Percentiles rank a stretch among this genome's conserved stretches.
These are phyloP conservation scores for Inga oerstediana DNA, from an alignment of 306 rosid genomes.

Conservation along the genomic window DNA sequence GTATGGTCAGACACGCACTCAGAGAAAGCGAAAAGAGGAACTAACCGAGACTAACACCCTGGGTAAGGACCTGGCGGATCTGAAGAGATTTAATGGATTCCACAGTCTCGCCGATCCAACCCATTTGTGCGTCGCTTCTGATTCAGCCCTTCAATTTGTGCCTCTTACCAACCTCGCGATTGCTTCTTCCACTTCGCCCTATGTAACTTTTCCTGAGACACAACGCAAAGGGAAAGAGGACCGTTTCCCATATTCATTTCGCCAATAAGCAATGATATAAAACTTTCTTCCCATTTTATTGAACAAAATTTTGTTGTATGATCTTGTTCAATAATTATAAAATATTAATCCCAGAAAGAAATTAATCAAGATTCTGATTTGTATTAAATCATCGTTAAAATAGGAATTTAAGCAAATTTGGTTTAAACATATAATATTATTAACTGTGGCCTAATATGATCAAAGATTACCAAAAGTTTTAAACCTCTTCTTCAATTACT, in stretches of 20 bases:
- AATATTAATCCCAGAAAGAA: neutral
- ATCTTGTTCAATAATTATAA: neutral
- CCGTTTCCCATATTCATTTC: neutral
- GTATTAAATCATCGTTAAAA: neutral
- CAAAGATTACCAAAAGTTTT: too few species aligned
- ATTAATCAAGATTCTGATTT: neutral
- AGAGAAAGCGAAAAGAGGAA: slow-evolving; percentile 7
- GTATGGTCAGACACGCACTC: neutral
- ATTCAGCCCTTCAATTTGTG: neutral
- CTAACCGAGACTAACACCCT: slow-evolving; percentile 84
- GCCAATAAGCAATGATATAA: neutral
- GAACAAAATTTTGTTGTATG: too few species aligned
- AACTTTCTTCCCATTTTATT: too few species aligned
- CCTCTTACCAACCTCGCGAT: neutral
- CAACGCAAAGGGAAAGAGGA: neutral
- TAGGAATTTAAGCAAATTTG: neutral
- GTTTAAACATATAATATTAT: too few species aligned
- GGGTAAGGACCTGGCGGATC: slow-evolving; percentile 85
- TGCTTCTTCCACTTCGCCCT: neutral
- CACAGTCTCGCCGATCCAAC: slow-evolving; percentile 70
- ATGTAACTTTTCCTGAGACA: neutral
- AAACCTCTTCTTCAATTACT: too few species aligned
- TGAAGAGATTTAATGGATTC: slow-evolving; percentile 82
- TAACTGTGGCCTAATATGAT: too few species aligned
- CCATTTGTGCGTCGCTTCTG: slow-evolving; percentile 45